phyloP scores from a whole-genome alignment of 2,329 filamentous ascomycete species.

The Fusarium phyllophilum region DNA sequence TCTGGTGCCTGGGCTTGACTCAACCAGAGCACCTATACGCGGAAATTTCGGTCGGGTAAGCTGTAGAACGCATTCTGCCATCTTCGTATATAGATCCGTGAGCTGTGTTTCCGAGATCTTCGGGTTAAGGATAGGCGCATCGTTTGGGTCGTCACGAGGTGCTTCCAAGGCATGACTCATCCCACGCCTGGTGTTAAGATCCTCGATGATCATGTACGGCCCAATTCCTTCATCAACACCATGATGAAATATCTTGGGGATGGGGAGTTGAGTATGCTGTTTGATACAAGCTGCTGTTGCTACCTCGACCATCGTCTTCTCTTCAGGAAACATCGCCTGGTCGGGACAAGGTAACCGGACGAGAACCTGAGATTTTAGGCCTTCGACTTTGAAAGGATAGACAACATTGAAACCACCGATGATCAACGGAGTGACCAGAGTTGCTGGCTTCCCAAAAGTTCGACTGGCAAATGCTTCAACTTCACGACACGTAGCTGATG shows the following conservation, averaged over 20 bases:
- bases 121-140: no score
- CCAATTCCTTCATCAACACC: conserved; percentile 23
- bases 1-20: no score
- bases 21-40: no score
- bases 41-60: no score
- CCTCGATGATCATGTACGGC: no score
- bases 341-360: conserved; percentile 40
- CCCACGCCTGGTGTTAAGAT: no score
- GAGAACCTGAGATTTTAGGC: conserved; percentile 13
- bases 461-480: conserved; percentile 33
- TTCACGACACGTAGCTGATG: conserved; percentile 28
- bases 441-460: conserved; percentile 26
- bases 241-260: conserved; percentile 39
- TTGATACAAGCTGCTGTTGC: conserved; percentile 34
- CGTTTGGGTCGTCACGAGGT: no score
- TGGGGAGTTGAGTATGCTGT: conserved; percentile 35
- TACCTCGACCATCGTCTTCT: conserved; percentile 40
- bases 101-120: no score
- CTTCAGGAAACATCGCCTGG: conserved; percentile 30
- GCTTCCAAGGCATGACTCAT: no score
- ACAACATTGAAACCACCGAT: conserved; percentile 45
- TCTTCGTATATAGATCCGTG: no score
- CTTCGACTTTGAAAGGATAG: conserved; percentile 36
- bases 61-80: no score
- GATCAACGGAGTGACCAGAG: conserved; percentile 37